These are phyloP conservation scores for Cicer judaicum DNA, from an alignment of 306 rosid genomes.

Conservation along the genomic window DNA sequence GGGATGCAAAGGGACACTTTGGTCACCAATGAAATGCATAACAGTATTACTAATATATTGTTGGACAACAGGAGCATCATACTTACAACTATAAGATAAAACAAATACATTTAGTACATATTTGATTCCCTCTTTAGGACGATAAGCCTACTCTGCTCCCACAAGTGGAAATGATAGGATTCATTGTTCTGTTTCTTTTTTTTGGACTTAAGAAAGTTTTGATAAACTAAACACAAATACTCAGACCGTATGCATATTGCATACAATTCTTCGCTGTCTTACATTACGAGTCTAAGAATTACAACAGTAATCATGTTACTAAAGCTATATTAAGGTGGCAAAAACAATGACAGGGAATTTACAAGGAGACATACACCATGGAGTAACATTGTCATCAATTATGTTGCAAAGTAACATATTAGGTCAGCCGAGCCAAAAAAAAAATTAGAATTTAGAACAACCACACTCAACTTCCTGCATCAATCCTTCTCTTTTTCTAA, in stretches of 20 bases:
- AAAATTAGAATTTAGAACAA: slow-evolving; percentile 12
- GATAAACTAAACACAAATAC: slow-evolving; percentile 24
- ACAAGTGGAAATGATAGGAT: not conserved
- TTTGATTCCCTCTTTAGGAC: slow-evolving; percentile 1
- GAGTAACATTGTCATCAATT: slow-evolving; percentile 16
- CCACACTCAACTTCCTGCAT: not conserved
- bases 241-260: not conserved
- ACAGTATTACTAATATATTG: not conserved
- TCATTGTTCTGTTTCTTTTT: not conserved
- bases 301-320: not conserved
- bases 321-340: slow-evolving; percentile 9
- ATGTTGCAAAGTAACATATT: slow-evolving; percentile 25
- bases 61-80: slow-evolving; percentile 1
- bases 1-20: slow-evolving; percentile 10
- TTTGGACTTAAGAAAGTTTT: slow-evolving; percentile 1
- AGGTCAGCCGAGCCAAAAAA: not conserved
- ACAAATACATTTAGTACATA: not conserved
- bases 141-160: slow-evolving; percentile 18
- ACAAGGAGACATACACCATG: not conserved
- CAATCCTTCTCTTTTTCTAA: slow-evolving; percentile 21
- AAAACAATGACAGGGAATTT: slow-evolving; percentile 5
- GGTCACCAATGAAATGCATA: slow-evolving; percentile 18
- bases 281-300: not conserved
- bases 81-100: slow-evolving; percentile 16
- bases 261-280: slow-evolving; percentile 1